phyloP scores from a whole-genome alignment of 2,329 filamentous ascomycete species.

The Aspergillus aculeatinus region DNA sequence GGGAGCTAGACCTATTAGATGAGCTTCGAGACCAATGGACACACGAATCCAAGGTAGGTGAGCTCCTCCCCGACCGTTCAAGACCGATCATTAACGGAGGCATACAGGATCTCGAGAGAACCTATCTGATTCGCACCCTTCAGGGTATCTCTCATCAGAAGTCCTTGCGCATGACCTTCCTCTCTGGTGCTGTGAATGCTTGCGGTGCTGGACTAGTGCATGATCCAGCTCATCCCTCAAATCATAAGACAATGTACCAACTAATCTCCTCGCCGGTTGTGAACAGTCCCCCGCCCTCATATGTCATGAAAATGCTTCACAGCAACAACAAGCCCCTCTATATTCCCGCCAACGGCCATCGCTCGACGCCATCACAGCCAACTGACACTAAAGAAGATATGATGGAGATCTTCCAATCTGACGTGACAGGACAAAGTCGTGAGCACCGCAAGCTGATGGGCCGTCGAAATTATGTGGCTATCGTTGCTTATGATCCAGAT shows the following conservation, averaged over 20 bases:
- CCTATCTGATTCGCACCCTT: conserved; percentile 91
- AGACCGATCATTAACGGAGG: not conserved
- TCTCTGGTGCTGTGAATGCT: conserved; percentile 85
- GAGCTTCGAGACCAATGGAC: conserved; percentile 97
- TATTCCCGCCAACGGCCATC: conserved; percentile 81
- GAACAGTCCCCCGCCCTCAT: conserved; percentile 78
- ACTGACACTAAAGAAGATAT: conserved; percentile 98
- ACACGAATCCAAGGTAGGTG: conserved; percentile 75
- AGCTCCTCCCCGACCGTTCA: not conserved
- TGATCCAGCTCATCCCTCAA: conserved; percentile 83
- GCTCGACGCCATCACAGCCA: conserved; percentile 62
- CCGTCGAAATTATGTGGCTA: conserved; percentile 84
- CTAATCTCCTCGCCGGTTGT: conserved; percentile 91
- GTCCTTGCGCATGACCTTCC: conserved; percentile 92
- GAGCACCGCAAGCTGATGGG: conserved; percentile 94
- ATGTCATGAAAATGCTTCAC: conserved; percentile 92
- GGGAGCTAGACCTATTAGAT: conserved; percentile 90
- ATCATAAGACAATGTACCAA: conserved; percentile 99
- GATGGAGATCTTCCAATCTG: conserved; percentile 99
- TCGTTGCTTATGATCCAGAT: conserved; percentile 92
- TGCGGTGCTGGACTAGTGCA: conserved; percentile 92
- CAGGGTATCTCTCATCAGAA: conserved; percentile 96
- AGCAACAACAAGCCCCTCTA: conserved; percentile 84
- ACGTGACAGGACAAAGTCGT: conserved; percentile 77
- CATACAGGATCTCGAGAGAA: conserved; percentile 78